A percentile compares a stretch with the other conserved stretches of the same genome.
phyloP scores from a whole-genome alignment of 2,329 filamentous ascomycete species.

The Colletotrichum aenigma region DNA sequence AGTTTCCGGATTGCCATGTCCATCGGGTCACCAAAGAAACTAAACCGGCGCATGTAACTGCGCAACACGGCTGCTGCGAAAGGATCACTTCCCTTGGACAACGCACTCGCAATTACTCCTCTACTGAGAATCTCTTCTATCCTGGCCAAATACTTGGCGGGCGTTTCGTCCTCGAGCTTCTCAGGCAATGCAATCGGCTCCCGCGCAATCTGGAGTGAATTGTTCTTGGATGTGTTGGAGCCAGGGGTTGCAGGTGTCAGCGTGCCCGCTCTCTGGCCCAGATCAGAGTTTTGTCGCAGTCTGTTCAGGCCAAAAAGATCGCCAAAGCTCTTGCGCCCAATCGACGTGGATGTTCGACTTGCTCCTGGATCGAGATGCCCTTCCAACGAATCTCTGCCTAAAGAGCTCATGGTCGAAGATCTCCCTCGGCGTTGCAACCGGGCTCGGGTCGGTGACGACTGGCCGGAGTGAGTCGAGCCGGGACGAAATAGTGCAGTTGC shows the following conservation, averaged over 20 bases:
- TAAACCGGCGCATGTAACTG: slow-evolving; percentile 94
- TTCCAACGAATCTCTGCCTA: slow-evolving; percentile 74
- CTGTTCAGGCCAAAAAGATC: slow-evolving; percentile 82
- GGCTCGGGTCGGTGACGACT: slow-evolving; percentile 70
- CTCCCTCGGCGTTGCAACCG: slow-evolving; percentile 70
- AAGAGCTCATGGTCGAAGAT: slow-evolving; percentile 88
- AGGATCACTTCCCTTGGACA: slow-evolving; percentile 85
- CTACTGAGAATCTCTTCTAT: slow-evolving; percentile 81
- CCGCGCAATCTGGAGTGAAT: slow-evolving; percentile 78
- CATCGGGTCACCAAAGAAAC: slow-evolving; percentile 95
- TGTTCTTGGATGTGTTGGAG: slow-evolving; percentile 76
- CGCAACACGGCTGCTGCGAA: slow-evolving; percentile 85
- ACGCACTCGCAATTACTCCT: slow-evolving; percentile 80
- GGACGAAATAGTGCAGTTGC: slow-evolving; percentile 56
- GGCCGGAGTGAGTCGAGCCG: slow-evolving; percentile 57
- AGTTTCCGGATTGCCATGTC: slow-evolving; percentile 97
- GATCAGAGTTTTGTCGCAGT: slow-evolving; percentile 82
- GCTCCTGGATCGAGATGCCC: slow-evolving; percentile 70
- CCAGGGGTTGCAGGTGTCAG: slow-evolving; percentile 72
- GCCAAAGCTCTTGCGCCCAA: slow-evolving; percentile 91
- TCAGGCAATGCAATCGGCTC: slow-evolving; percentile 77
- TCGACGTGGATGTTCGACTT: slow-evolving; percentile 82
- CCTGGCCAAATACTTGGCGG: slow-evolving; percentile 84
- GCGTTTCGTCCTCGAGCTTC: slow-evolving; percentile 84
- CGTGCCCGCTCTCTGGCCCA: slow-evolving; percentile 70